Conservation (phyloP, 225 moss, liverwort and hornwort genomes). For the Marchantia paleacea region DNA sequence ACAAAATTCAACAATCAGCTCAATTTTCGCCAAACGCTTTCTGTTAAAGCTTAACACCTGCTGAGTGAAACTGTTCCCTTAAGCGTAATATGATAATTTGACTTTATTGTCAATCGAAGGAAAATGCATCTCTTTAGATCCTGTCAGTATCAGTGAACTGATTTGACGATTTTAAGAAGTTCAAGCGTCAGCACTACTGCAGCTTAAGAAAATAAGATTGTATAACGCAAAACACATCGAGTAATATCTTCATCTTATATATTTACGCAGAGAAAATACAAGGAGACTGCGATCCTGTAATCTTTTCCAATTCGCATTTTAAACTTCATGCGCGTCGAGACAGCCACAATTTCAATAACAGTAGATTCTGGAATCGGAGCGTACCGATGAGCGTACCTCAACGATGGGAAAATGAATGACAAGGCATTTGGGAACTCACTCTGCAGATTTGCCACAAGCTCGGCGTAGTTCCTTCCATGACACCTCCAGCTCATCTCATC, state of each 20-base stretch:
- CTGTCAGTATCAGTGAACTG: no score
- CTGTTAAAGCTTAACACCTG: background rate
- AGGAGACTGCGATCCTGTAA: background rate
- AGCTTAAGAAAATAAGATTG: no score
- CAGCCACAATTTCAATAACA: background rate
- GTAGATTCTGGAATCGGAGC: background rate
- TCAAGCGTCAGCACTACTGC: no score
- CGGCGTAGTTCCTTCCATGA: conserved; percentile 83
- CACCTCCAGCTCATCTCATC: conserved; percentile 99
- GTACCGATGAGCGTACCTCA: background rate
- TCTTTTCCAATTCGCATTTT: background rate
- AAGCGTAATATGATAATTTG: background rate
- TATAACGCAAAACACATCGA: no score
- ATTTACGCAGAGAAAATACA: background rate
- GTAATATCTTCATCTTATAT: background rate
- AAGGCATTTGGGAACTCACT: conserved; percentile 41
- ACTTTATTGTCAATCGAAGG: no score
- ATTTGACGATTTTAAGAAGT: no score
- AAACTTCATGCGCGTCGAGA: background rate
- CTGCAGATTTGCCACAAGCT: conserved; percentile 90
- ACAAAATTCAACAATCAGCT: no score
- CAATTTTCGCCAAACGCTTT: background rate
- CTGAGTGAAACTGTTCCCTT: background rate
- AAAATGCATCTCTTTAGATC: no score
- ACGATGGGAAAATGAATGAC: background rate